Evolutionary conservation across 2,329 filamentous ascomycete genomes (phyloP), one percentile per base, ranked within the genome.

Genomic region (Myotisia sp.): DNA sequence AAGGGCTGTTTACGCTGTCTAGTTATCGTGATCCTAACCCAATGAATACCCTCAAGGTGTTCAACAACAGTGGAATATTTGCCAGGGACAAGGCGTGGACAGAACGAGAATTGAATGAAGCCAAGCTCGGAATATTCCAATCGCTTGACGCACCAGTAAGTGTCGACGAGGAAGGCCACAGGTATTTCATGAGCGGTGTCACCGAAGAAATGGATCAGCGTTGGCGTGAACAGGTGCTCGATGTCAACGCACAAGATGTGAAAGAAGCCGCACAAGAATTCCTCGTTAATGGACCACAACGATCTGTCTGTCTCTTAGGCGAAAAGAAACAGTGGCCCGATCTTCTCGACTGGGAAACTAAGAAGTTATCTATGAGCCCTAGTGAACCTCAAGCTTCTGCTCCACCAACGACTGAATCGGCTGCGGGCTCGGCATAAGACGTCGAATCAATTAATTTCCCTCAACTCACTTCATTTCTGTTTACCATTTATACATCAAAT

Each of bases 1-100:
- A 83, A 45, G 87, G 86, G 16, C 57, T 92, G 1, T 95, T 98
- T 47, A 84, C 84, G 10, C 92, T 94, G 62, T 94, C 92, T 62
- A 87, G 82, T 28, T 98, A 98, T 67, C 81, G 90, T 33, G 90
- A 98, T 53, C 90, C 90, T 2, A 94, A 95, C 53, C 87, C 90
- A 0, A 67, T 78, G 42, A 94, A 93, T 57, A 87, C 84, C 0
- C 63, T 95, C 44, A 73, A 71, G 37, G 81, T 94, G 40, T 92
- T 94, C 75, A 66, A 70, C 20, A 77, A 79, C 37, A 81, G 84
- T 1, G 90, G 87, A 1, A 64, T 69, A 16, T 94, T 85, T 75
- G 90, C 86, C 0, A 68, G 75, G 7, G 78, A 92, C 45, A 79
- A 79, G 48, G 57, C 74, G 37, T 95, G 85, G 85, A 76, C 74